Evolutionary conservation across 2,329 filamentous ascomycete species (phyloP).

Genomic region (Fusarium annulatum): DNA sequence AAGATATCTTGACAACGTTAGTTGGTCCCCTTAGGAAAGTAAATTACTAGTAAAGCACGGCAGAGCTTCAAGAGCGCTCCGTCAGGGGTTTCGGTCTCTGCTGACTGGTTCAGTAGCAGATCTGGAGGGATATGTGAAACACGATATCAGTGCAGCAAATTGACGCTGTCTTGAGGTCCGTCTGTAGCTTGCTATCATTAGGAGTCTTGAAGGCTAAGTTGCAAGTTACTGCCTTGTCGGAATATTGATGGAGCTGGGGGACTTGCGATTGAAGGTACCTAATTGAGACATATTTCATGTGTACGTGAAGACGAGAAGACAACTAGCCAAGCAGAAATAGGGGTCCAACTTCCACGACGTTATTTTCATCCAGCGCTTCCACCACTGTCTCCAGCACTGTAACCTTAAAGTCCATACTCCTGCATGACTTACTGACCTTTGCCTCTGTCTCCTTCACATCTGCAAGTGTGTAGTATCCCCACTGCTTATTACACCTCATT

Average conservation of each 20-base stretch:
- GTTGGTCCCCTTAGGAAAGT: fast-evolving
- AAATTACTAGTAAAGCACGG: not conserved
- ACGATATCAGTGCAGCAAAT: fast-evolving
- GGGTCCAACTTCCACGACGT: not conserved
- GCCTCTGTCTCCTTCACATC: not conserved
- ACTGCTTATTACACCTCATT: not conserved
- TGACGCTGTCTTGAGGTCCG: too few relatives aligned
- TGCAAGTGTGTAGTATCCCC: not conserved
- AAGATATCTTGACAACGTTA: fast-evolving
- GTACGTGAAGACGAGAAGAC: too few relatives aligned
- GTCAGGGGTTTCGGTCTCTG: fast-evolving
- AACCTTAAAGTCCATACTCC: not conserved
- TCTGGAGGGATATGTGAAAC: fast-evolving
- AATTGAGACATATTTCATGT: not conserved
- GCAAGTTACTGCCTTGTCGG: fast-evolving
- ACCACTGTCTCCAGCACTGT: not conserved
- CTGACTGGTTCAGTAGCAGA: fast-evolving
- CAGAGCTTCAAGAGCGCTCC: not conserved
- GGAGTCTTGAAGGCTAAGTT: not conserved
- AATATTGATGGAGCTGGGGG: not conserved
- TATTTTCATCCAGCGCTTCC: not conserved
- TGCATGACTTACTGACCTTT: not conserved
- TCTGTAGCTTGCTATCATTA: not conserved
- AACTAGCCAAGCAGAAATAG: not conserved
- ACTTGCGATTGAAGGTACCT: not conserved